These are phyloP conservation scores for Boletus sp. DNA, from an alignment of 1,284 basidiomycete species.

Conservation along the genomic window DNA sequence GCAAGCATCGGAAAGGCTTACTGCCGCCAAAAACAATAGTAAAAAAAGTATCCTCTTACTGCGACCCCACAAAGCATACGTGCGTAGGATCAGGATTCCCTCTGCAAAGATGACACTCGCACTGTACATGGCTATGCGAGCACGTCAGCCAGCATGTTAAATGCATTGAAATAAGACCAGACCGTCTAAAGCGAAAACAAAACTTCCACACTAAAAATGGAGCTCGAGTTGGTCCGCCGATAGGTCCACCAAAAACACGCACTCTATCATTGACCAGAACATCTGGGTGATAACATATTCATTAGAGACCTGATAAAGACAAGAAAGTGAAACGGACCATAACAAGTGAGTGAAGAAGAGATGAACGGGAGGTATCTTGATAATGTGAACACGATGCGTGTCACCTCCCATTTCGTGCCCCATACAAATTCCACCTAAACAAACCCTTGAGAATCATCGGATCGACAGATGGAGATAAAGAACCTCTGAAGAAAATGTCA, in stretches of 20 bases:
- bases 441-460: conserved; percentile 1
- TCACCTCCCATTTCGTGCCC: conserved; percentile 23
- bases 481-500: conserved; percentile 23
- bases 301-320: neutral
- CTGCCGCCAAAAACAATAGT: conserved; percentile 21
- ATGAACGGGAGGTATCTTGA: conserved; percentile 28
- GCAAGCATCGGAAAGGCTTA: conserved; percentile 7
- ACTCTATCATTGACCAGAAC: conserved; percentile 3
- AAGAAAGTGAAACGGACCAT: conserved; percentile 11
- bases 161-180: neutral
- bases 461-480: neutral
- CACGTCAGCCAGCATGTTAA: neutral
- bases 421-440: conserved; percentile 23
- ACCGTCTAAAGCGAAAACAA: conserved; percentile 21
- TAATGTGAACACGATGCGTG: conserved; percentile 26
- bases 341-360: conserved; percentile 15
- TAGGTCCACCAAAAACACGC: neutral
- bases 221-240: neutral
- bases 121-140: conserved; percentile 17
- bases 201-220: conserved; percentile 19
- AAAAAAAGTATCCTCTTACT: conserved; percentile 19
- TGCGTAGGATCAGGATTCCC: conserved; percentile 26
- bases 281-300: conserved; percentile 4
- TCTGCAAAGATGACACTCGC: conserved; percentile 23
- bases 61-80: conserved; percentile 27